phyloP scores from a whole-genome alignment of 805 yeast species.

The Pichia cephalocereana region DNA sequence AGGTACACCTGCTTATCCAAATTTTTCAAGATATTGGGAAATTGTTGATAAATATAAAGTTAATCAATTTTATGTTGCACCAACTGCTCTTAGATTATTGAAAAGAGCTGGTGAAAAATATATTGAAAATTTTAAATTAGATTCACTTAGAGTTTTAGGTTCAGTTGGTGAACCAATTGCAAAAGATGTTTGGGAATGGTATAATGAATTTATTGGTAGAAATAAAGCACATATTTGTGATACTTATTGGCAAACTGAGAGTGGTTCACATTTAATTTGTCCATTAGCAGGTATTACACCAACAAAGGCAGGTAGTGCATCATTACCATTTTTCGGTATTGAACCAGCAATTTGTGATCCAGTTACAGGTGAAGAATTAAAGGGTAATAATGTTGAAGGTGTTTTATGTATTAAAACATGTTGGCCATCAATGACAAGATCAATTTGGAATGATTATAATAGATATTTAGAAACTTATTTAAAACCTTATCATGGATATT shows the following conservation, averaged over 20 bases:
- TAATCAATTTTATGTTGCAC: constrained; percentile 77
- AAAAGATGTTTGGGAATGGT: constrained; percentile 85
- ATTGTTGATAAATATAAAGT: constrained; percentile 63
- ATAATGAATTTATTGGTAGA: constrained; percentile 61
- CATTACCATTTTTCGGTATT: constrained; percentile 78
- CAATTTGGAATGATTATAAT: constrained; percentile 69
- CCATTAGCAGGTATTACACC: constrained; percentile 73
- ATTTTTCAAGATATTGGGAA: constrained; percentile 72
- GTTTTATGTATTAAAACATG: constrained; percentile 61
- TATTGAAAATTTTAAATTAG: constrained; percentile 52
- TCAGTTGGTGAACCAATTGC: constrained; percentile 86
- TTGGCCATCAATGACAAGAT: constrained; percentile 84
- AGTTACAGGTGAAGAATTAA: constrained; percentile 57
- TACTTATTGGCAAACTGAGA: constrained; percentile 87
- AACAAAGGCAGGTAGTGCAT: constrained; percentile 79
- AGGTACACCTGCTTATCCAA: constrained; percentile 84
- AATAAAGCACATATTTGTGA: constrained; percentile 65
- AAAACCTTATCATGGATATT: constrained; percentile 72
- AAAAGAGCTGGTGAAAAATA: constrained; percentile 64
- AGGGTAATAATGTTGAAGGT: constrained; percentile 70
- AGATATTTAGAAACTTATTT: constrained; percentile 75
- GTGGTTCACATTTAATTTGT: constrained; percentile 71
- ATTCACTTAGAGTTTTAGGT: constrained; percentile 61
- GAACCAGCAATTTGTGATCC: constrained; percentile 69
- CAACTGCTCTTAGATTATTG: constrained; percentile 70